Evolutionary conservation across 352 stramenopile species (phyloP).

Genomic region (Elongisporangium prolatum): DNA sequence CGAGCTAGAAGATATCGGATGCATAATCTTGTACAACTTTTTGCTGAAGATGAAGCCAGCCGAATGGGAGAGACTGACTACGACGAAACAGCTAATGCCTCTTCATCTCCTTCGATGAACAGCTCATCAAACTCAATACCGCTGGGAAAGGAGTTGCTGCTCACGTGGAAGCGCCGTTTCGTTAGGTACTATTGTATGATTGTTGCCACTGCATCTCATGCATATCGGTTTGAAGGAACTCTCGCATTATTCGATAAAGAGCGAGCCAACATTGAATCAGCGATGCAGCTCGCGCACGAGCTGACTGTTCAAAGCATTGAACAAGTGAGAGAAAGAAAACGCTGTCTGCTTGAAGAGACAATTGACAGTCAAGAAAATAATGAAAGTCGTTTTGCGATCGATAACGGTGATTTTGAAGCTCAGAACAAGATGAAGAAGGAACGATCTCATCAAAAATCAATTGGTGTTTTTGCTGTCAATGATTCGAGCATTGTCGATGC

Average conservation of each 20-base stretch:
- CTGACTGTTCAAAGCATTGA: constrained; percentile 74
- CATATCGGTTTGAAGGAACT: constrained; percentile 68
- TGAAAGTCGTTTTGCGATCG: constrained; percentile 2
- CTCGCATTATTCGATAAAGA: constrained; percentile 75
- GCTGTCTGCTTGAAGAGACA: constrained; percentile 27
- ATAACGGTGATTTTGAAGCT: neutral
- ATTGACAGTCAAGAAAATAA: constrained; percentile 21
- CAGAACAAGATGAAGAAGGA: constrained; percentile 5
- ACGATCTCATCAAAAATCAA: constrained; percentile 13
- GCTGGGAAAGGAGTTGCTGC: constrained; percentile 54
- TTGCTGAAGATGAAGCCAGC: constrained; percentile 73
- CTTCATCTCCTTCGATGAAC: constrained; percentile 8
- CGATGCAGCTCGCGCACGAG: constrained; percentile 68
- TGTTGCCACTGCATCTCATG: constrained; percentile 67
- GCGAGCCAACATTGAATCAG: constrained; percentile 77
- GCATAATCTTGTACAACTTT: constrained; percentile 82
- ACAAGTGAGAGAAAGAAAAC: constrained; percentile 51
- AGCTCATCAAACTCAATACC: constrained; percentile 27
- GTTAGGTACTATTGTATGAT: constrained; percentile 86
- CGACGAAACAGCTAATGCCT: constrained; percentile 13
- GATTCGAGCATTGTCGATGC: constrained; percentile 75
- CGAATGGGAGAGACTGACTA: constrained; percentile 45
- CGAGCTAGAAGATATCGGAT: constrained; percentile 70
- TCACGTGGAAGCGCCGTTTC: constrained; percentile 79
- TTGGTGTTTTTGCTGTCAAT: constrained; percentile 15